Evolutionary conservation across 2,329 filamentous ascomycete species (phyloP).

Genomic region (Talaromyces sp.): DNA sequence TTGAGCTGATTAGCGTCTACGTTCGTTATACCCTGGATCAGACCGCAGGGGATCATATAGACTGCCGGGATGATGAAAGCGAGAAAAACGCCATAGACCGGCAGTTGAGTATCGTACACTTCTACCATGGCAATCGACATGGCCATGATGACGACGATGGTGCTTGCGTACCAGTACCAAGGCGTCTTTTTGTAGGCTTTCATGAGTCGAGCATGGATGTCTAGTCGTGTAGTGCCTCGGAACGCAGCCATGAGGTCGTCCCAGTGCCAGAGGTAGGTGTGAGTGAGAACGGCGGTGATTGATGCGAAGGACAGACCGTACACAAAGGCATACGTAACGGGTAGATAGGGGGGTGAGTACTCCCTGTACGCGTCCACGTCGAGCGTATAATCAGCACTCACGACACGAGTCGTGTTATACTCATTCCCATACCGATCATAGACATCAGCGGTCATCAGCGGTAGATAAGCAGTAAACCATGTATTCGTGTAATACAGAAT

Average conservation of each 20-base stretch:
- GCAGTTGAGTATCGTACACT: slow-evolving; percentile 43
- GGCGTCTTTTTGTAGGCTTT: slow-evolving; percentile 38
- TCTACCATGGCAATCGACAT: slow-evolving; percentile 36
- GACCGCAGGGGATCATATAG: slow-evolving; percentile 46
- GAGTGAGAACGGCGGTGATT: slow-evolving; percentile 50
- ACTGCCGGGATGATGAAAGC: slow-evolving; percentile 41
- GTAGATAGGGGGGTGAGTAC: slow-evolving; percentile 63
- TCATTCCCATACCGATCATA: slow-evolving; percentile 59
- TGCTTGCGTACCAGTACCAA: slow-evolving; percentile 42
- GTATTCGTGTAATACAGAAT: slow-evolving; percentile 50
- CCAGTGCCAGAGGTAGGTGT: slow-evolving; percentile 30
- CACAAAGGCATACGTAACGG: slow-evolving; percentile 52
- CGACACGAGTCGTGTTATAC: slow-evolving; percentile 59
- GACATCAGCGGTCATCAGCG: slow-evolving; percentile 55
- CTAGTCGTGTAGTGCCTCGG: slow-evolving; percentile 37
- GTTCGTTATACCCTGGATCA: slow-evolving; percentile 46
- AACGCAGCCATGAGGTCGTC: slow-evolving; percentile 30
- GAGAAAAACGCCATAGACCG: slow-evolving; percentile 44
- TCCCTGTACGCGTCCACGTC: slow-evolving; percentile 57
- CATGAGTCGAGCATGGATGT: slow-evolving; percentile 44
- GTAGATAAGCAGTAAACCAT: slow-evolving; percentile 54
- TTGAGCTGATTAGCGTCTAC: slow-evolving; percentile 45
- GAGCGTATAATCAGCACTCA: slow-evolving; percentile 52
- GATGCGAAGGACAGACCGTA: slow-evolving; percentile 64
- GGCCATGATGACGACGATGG: slow-evolving; percentile 33